phyloP scores from a whole-genome alignment of 768 basidiomycete genomes.

The Postia placenta region DNA sequence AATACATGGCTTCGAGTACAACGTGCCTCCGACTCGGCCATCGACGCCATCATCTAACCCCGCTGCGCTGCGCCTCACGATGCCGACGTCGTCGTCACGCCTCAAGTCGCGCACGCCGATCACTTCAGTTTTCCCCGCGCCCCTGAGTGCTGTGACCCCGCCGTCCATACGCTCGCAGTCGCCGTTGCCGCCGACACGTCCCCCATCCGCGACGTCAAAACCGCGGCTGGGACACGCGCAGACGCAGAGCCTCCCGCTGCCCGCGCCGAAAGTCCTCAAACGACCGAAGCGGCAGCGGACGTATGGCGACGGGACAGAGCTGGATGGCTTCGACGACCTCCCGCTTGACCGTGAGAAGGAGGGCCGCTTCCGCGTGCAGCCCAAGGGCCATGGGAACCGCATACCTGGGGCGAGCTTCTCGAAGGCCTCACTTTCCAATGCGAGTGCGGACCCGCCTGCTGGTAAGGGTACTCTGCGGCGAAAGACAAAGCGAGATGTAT shows the following conservation, averaged over 20 bases:
- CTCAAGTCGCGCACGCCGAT: constrained; percentile 71
- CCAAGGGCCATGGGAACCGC: constrained; percentile 62
- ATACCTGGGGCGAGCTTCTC: constrained; percentile 48
- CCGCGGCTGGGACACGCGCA: constrained; percentile 20
- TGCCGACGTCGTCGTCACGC: constrained; percentile 74
- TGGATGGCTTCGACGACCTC: constrained; percentile 85
- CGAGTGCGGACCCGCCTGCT: constrained; percentile 27
- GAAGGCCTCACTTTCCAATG: constrained; percentile 21
- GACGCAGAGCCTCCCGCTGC: constrained; percentile 31
- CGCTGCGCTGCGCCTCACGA: constrained; percentile 73
- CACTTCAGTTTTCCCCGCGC: constrained; percentile 63
- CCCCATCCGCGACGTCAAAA: constrained; percentile 41
- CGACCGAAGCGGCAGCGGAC: constrained; percentile 71
- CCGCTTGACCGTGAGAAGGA: constrained; percentile 83
- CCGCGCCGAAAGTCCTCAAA: constrained; percentile 61
- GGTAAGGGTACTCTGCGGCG: constrained; percentile 57
- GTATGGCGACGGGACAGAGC: constrained; percentile 85
- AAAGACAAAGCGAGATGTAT: constrained; percentile 45
- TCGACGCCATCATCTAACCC: constrained; percentile 77
- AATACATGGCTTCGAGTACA: constrained; percentile 51
- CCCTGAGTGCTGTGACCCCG: constrained; percentile 27
- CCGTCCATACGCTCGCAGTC: constrained; percentile 46
- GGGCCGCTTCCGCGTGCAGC: constrained; percentile 65
- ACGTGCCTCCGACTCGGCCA: constrained; percentile 70
- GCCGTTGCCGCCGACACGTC: constrained; percentile 48